phyloP scores from a whole-genome alignment of 78 protist genomes.

The Dictyostelium citrinum region DNA sequence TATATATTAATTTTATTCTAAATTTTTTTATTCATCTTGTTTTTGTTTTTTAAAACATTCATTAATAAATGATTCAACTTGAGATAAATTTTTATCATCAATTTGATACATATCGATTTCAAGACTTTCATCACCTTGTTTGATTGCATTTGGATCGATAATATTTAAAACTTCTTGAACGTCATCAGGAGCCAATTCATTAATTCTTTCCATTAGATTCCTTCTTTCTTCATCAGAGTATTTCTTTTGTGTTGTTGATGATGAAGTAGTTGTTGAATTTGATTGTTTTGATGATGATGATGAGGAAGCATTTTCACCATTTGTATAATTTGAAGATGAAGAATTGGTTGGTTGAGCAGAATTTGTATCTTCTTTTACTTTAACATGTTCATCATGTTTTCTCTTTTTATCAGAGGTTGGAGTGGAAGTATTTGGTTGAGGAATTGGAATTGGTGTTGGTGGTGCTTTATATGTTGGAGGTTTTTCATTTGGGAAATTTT shows the following conservation, averaged over 20 bases:
- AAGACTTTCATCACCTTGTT: slow-evolving; percentile 28
- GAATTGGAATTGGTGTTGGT: neutral
- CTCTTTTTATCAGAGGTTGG: neutral
- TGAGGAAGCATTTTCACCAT: slow-evolving; percentile 8
- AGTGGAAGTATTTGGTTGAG: neutral
- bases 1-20: too few species aligned
- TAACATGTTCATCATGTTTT: neutral
- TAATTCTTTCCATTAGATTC: slow-evolving; percentile 15
- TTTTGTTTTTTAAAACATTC: slow-evolving; percentile 11
- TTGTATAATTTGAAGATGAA: neutral
- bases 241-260: neutral
- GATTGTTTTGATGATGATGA: neutral
- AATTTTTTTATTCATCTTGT: neutral
- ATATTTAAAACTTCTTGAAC: neutral
- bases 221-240: slow-evolving; percentile 25
- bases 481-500: slow-evolving; percentile 45
- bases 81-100: slow-evolving; percentile 40
- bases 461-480: neutral
- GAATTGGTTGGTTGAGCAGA: neutral
- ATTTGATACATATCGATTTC: slow-evolving; percentile 64
- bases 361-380: neutral
- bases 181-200: neutral
- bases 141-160: slow-evolving; percentile 50
- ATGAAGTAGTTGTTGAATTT: neutral
- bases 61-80: slow-evolving; percentile 26